Conservation (phyloP, 176 grass and related monocot genomes). For the Triticum urartu region DNA sequence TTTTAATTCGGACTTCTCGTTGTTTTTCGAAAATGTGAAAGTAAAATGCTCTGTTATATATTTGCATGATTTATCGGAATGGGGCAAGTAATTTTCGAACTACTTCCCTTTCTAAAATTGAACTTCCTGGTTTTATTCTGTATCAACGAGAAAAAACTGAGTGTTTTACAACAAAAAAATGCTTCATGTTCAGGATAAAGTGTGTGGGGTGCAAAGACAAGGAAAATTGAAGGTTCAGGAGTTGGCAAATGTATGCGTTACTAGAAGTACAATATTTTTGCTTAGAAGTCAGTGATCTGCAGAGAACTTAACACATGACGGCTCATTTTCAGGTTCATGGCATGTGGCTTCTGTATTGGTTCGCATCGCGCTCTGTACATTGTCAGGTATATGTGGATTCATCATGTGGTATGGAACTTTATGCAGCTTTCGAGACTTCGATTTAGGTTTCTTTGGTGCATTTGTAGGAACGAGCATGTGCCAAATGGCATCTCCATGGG, state of each 20-base stretch:
- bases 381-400: constrained; percentile 37
- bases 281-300: too few relatives aligned
- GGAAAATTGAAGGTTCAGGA: constrained; percentile 29
- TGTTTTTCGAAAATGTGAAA: too few relatives aligned
- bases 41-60: too few relatives aligned
- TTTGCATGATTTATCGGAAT: too few relatives aligned
- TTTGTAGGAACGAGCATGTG: constrained; percentile 27
- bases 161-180: too few relatives aligned
- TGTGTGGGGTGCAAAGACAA: constrained; percentile 21
- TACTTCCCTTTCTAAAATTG: too few relatives aligned
- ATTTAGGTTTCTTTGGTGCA: neutral
- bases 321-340: constrained; percentile 33
- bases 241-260: constrained; percentile 29
- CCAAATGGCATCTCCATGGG: constrained; percentile 36
- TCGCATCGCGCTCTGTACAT: neutral
- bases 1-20: too few relatives aligned
- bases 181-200: constrained; percentile 25
- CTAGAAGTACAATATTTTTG: neutral
- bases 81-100: too few relatives aligned
- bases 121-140: too few relatives aligned
- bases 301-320: neutral
- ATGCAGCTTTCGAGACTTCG: neutral
- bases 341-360: constrained; percentile 58
- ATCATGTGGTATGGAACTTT: neutral
- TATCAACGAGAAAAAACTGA: too few relatives aligned